phyloP scores from a whole-genome alignment of 495 filamentous ascomycete genomes.

The Aspergillus bertholletiae region DNA sequence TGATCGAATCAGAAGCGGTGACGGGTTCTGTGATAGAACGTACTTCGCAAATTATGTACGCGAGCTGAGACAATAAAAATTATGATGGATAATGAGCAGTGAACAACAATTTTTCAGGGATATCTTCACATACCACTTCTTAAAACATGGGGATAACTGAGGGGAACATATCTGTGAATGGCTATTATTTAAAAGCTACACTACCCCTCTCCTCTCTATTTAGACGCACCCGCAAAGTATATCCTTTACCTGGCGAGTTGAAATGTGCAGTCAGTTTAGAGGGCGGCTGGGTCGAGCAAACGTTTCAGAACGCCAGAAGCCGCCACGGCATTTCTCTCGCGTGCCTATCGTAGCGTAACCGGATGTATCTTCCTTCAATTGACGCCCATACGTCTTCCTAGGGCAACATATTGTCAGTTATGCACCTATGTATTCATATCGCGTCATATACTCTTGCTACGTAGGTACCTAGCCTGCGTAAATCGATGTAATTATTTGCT shows the following conservation, averaged over 20 bases:
- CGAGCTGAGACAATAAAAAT: slow-evolving; percentile 22
- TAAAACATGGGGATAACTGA: background rate
- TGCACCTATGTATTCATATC: background rate
- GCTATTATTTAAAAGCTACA: background rate
- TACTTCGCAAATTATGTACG: slow-evolving; percentile 18
- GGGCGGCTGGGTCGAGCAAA: background rate
- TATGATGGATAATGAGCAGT: slow-evolving; percentile 24
- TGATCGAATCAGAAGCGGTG: slow-evolving; percentile 2
- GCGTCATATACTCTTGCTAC: background rate
- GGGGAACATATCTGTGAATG: background rate
- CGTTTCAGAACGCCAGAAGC: background rate
- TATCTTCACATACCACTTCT: background rate
- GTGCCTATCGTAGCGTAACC: background rate
- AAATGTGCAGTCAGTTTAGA: background rate
- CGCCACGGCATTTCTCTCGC: background rate
- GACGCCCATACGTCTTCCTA: too few species aligned
- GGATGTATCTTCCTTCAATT: too few species aligned
- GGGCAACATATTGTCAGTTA: too few species aligned
- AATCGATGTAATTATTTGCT: too few species aligned
- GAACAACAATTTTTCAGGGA: slow-evolving; percentile 6
- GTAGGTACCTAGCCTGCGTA: too few species aligned
- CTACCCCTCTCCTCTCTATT: background rate
- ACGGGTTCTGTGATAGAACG: slow-evolving; percentile 11
- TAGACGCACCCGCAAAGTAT: background rate
- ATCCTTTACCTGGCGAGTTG: background rate